Percentiles rank a stretch among this genome's conserved stretches.
These are phyloP conservation scores for Entomortierella beljakovae DNA, from an alignment of 192 early-diverging fungal species.

Conservation along the genomic window DNA sequence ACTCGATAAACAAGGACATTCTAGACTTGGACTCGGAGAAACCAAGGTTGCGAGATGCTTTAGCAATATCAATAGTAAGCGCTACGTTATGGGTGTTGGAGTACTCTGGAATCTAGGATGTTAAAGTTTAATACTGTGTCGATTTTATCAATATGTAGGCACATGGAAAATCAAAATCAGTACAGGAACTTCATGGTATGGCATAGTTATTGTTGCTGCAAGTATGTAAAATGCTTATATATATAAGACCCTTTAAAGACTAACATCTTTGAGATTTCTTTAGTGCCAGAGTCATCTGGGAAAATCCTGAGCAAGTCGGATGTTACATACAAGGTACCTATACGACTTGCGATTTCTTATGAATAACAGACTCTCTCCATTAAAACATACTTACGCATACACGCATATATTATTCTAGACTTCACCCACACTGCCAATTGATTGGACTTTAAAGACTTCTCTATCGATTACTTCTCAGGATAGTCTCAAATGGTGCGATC, in stretches of 20 bases:
- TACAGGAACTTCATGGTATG: not conserved
- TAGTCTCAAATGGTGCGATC: conserved; percentile 38
- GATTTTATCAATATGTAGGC: not conserved
- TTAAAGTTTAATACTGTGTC: too few species aligned
- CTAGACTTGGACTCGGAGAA: not conserved
- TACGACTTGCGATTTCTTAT: too few species aligned
- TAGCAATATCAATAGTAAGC: conserved; percentile 30
- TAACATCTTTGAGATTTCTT: not conserved
- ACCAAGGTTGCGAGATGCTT: conserved; percentile 30
- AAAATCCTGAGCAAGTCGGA: conserved; percentile 3
- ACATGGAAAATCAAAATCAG: not conserved
- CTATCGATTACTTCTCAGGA: conserved; percentile 24
- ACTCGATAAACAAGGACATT: not conserved
- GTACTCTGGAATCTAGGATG: too few species aligned
- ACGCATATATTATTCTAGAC: conserved; percentile 2
- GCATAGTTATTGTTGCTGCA: too few species aligned
- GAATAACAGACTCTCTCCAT: too few species aligned
- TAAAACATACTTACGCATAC: too few species aligned
- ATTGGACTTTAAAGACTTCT: conserved; percentile 37
- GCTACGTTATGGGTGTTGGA: too few species aligned
- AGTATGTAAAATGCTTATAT: too few species aligned
- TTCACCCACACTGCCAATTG: conserved; percentile 9
- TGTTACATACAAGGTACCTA: conserved; percentile 6
- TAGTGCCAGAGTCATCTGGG: conserved; percentile 11
- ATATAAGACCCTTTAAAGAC: not conserved